Conservation (phyloP, 805 yeast species). For the Helenozyma rhizophorensis region DNA sequence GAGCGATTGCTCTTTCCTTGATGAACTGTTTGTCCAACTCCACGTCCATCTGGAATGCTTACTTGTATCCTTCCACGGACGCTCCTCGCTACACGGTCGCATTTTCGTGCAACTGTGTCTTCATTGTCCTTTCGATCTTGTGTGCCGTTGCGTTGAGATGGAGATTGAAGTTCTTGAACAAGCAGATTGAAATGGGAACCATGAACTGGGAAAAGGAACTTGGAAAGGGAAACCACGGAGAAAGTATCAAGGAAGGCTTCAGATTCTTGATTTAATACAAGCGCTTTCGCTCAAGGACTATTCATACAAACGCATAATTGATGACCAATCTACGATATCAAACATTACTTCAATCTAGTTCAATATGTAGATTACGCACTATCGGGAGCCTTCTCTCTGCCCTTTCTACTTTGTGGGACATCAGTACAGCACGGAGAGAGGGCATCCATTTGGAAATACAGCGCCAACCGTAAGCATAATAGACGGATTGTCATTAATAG, state of each 20-base stretch:
- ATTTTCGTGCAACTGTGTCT: constrained; percentile 46
- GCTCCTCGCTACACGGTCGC: constrained; percentile 48
- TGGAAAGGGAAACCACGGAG: constrained; percentile 43
- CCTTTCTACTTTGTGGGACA: no score
- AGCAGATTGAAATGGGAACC: constrained; percentile 38
- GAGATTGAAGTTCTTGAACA: constrained; percentile 36
- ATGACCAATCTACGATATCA: not conserved
- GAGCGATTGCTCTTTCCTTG: constrained; percentile 54
- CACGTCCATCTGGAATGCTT: constrained; percentile 54
- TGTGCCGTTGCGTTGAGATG: constrained; percentile 37
- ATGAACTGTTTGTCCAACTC: constrained; percentile 56
- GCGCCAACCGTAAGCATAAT: no score
- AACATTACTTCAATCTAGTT: not conserved
- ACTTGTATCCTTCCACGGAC: constrained; percentile 41
- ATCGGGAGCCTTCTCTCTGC: no score
- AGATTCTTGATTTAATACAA: constrained; percentile 36
- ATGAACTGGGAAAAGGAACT: constrained; percentile 49
- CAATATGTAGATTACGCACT: no score
- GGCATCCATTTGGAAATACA: no score
- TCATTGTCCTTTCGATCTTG: constrained; percentile 36
- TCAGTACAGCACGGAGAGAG: no score
- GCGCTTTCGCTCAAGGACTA: no score
- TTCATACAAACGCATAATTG: no score
- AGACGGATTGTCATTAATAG: no score
- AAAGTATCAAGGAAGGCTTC: constrained; percentile 39